Percentiles rank a stretch among this genome's conserved stretches.
These are phyloP conservation scores for Saccharomyces hybrid DNA, from an alignment of 1,139 yeast genomes.

Conservation along the genomic window DNA sequence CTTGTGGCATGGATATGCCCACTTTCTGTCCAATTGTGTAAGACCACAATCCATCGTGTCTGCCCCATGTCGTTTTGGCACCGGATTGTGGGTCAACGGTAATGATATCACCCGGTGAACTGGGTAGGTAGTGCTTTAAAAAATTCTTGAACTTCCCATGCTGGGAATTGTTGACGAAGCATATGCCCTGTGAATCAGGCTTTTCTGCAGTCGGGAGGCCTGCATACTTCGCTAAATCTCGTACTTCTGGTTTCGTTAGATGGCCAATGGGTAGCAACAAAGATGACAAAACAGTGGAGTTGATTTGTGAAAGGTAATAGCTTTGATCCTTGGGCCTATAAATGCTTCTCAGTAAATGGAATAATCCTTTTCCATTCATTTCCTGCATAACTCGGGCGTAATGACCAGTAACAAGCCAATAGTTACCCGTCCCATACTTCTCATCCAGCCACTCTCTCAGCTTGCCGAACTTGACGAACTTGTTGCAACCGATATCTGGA, in stretches of 20 bases:
- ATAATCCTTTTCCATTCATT: slow-evolving; percentile 25
- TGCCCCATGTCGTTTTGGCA: slow-evolving; percentile 65
- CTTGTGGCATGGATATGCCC: slow-evolving; percentile 81
- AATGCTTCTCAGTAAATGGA: slow-evolving; percentile 51
- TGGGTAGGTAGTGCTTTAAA: slow-evolving; percentile 62
- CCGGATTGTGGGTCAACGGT: slow-evolving; percentile 42
- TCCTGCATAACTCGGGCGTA: slow-evolving; percentile 58
- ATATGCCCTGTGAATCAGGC: slow-evolving; percentile 91
- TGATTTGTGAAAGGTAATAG: slow-evolving; percentile 71
- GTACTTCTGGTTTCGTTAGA: slow-evolving; percentile 62
- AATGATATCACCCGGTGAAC: slow-evolving; percentile 69
- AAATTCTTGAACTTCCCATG: slow-evolving; percentile 69
- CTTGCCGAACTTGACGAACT: slow-evolving; percentile 77
- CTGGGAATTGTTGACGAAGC: slow-evolving; percentile 69
- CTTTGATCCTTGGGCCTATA: slow-evolving; percentile 78
- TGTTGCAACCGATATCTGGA: slow-evolving; percentile 88
- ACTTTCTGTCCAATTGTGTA: slow-evolving; percentile 88
- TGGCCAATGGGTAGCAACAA: slow-evolving; percentile 77
- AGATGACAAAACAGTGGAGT: slow-evolving; percentile 39
- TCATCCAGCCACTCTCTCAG: slow-evolving; percentile 48
- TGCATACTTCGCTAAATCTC: slow-evolving; percentile 51
- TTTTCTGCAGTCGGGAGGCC: slow-evolving; percentile 59
- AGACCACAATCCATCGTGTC: slow-evolving; percentile 83
- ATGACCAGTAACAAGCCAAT: slow-evolving; percentile 96
- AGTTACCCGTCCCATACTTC: slow-evolving; percentile 35